Base-by-base conservation (phyloP, 2,329 filamentous ascomycete species). In the Curvularia eragrostidis region DNA sequence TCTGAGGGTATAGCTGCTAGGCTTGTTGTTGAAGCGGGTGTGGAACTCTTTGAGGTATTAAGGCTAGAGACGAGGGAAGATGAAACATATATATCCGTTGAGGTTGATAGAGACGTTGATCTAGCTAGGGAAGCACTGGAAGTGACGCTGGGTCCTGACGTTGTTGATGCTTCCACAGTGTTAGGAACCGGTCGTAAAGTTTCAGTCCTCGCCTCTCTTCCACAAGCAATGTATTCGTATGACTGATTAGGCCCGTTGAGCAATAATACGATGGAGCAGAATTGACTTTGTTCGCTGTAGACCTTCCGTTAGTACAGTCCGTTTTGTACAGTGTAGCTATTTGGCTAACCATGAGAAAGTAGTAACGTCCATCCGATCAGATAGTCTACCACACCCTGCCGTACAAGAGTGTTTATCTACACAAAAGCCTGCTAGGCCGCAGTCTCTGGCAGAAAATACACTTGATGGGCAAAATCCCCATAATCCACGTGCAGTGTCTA, bases 401-500 rank as follows among this genome's bases (percentile, higher is more conserved):
- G 48, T 57, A 47, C 63, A 66, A 32, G 55, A 56, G 50, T 60
- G 42, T n/a, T 39, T 55, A 19, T 66, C 64, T 26, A 63, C 28
- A 21, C 64, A 66, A 36, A 59, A 44, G 21, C 62, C 62, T 13
- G 54, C 62, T 34, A 66, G 43, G 18, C 58, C 54, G 46, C 56
- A 66, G 32, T 63, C 58, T 32, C 24, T 19, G n/a, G 55, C 59
- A 34, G 54, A 54, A 34, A 48, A 44, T 19, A 65, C 62, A 24
- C 42, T 58, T 34, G 57, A 56, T 47, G 55, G 55, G 52, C 63
- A 66, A 28, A 64, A 66, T 10, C 59, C 62, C 63, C 63, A 66
- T 42, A 66, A 50, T 26, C 63, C 59, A 42, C 57, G 59, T 41
- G 56, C 51, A 28, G 62, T 61, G 38, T 66, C 62, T 36, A 63